Evolutionary conservation across 2,329 filamentous ascomycete genomes (phyloP).

Genomic region (Chaetomiaceae sp.): DNA sequence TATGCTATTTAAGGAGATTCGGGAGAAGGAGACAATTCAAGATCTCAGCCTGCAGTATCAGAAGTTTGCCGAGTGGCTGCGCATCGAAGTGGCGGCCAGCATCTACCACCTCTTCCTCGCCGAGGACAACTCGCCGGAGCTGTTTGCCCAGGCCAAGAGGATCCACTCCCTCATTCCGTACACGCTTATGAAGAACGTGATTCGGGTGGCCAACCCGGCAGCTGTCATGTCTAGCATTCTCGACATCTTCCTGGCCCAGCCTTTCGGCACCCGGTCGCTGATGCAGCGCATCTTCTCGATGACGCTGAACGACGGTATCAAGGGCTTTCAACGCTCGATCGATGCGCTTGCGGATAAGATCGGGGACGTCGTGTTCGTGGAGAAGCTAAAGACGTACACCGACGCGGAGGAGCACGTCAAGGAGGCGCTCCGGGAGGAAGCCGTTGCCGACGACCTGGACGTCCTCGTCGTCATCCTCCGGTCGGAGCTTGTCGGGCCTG

Average conservation of each 20-base stretch:
- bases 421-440: constrained; percentile 65
- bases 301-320: constrained; percentile 85
- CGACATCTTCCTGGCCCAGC: constrained; percentile 92
- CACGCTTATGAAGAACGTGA: constrained; percentile 89
- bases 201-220: constrained; percentile 90
- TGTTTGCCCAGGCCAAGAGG: constrained; percentile 88
- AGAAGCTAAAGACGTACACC: constrained; percentile 76
- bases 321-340: constrained; percentile 78
- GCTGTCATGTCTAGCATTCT: constrained; percentile 95
- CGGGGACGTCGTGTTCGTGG: constrained; percentile 69
- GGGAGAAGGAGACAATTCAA: constrained; percentile 77
- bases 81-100: constrained; percentile 94
- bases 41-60: constrained; percentile 93
- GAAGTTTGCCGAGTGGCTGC: constrained; percentile 96
- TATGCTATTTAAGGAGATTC: constrained; percentile 87
- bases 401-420: constrained; percentile 72
- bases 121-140: constrained; percentile 93
- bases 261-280: constrained; percentile 82
- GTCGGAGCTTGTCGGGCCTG: constrained; percentile 67
- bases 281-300: constrained; percentile 93
- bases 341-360: constrained; percentile 71
- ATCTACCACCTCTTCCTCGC: constrained; percentile 96
- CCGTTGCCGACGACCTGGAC: constrained; percentile 68
- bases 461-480: constrained; percentile 78
- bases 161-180: constrained; percentile 96